These are phyloP conservation scores for Paxillus rubicundulus DNA, from an alignment of 768 basidiomycete genomes.

Conservation along the genomic window DNA sequence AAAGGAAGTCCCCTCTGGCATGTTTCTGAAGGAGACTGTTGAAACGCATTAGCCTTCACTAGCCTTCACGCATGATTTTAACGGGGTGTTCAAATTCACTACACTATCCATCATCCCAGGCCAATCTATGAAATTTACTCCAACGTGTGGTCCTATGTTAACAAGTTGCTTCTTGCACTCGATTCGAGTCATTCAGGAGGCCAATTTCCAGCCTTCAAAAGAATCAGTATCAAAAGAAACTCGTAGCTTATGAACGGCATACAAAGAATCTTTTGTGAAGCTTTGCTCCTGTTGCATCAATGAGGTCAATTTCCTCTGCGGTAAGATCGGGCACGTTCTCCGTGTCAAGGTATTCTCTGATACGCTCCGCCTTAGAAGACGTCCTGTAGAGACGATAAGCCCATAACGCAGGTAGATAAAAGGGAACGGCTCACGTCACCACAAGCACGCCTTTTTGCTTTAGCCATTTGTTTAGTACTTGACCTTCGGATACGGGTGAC, in stretches of 20 bases:
- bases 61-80: too few species aligned
- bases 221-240: background rate
- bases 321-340: constrained; percentile 28
- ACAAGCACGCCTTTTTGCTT: constrained; percentile 30
- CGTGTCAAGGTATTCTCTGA: constrained; percentile 34
- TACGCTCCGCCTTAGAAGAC: constrained; percentile 30
- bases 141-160: background rate
- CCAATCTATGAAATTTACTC: background rate
- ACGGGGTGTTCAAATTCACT: background rate
- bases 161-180: background rate
- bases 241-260: background rate
- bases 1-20: too few species aligned
- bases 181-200: constrained; percentile 12
- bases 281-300: constrained; percentile 27
- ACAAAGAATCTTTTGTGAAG: constrained; percentile 27
- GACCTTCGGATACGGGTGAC: constrained; percentile 24
- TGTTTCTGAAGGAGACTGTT: too few species aligned
- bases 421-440: constrained; percentile 25
- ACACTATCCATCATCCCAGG: background rate
- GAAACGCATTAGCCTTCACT: too few species aligned
- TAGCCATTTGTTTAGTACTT: constrained; percentile 31
- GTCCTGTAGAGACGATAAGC: constrained; percentile 23
- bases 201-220: constrained; percentile 17
- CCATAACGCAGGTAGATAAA: background rate
- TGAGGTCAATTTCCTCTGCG: constrained; percentile 19